Conservation (phyloP, 345 rosid species). For the Arabidopsis suecica region DNA sequence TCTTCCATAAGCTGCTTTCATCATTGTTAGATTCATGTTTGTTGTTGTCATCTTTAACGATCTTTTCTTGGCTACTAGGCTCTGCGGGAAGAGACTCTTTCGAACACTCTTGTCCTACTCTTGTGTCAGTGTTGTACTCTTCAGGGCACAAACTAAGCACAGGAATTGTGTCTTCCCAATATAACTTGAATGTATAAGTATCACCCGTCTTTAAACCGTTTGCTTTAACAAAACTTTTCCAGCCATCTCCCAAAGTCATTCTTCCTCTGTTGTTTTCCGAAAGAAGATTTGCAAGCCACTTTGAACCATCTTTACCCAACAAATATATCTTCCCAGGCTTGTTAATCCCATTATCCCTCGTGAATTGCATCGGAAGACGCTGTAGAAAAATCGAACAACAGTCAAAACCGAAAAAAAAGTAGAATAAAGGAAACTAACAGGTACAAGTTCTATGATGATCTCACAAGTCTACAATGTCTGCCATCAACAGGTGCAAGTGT, state of each 20-base stretch:
- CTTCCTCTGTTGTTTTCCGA: slow-evolving; percentile 32
- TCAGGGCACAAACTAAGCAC: slow-evolving; percentile 28
- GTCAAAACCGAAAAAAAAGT: neutral
- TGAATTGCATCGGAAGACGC: slow-evolving; percentile 44
- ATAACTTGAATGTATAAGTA: slow-evolving; percentile 18
- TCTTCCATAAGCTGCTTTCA: neutral
- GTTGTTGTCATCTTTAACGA: neutral
- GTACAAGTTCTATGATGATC: neutral
- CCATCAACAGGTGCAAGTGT: slow-evolving; percentile 41
- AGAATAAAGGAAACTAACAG: neutral
- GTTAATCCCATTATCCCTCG: slow-evolving; percentile 37
- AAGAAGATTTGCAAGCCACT: slow-evolving; percentile 45
- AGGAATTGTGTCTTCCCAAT: slow-evolving; percentile 38
- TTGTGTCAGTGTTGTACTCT: neutral
- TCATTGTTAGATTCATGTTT: neutral
- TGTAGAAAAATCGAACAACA: slow-evolving; percentile 6
- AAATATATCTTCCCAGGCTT: slow-evolving; percentile 40
- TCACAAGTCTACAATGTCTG: slow-evolving; percentile 41
- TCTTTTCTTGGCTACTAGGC: neutral
- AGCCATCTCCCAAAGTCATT: slow-evolving; percentile 44
- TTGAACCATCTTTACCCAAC: slow-evolving; percentile 39
- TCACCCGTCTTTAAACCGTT: slow-evolving; percentile 34
- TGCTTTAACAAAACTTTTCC: slow-evolving; percentile 40
- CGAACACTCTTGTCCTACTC: slow-evolving; percentile 22
- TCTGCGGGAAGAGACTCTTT: slow-evolving; percentile 7